Percentiles rank a stretch among this genome's conserved stretches.
Evolutionary conservation across 495 filamentous ascomycete genomes (phyloP).

Genomic region (Penicillium coffeae): DNA sequence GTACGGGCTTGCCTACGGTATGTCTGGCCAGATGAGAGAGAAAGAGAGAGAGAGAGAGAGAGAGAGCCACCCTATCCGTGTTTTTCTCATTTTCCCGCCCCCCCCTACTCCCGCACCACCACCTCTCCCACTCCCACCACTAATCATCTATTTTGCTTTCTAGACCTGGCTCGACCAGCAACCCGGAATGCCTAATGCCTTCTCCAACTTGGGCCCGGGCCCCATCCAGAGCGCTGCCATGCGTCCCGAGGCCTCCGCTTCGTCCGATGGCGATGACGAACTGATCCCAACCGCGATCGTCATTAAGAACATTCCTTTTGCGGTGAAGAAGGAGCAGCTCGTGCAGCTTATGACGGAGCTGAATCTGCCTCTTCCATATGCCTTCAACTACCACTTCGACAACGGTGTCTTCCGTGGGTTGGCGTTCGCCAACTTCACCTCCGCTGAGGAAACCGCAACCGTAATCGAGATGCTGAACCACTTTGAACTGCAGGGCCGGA

Average conservation of each 20-base stretch:
- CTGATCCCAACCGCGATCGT: slow-evolving; percentile 97
- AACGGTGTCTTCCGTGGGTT: slow-evolving; percentile 95
- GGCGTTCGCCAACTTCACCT: slow-evolving; percentile 98
- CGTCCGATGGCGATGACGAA: slow-evolving; percentile 66
- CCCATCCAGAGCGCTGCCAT: slow-evolving; percentile 50
- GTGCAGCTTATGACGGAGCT: slow-evolving; percentile 89
- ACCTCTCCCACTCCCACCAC: neutral
- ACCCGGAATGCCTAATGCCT: slow-evolving; percentile 49
- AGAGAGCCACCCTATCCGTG: no score
- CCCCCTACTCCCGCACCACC: neutral
- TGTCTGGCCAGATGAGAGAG: slow-evolving; percentile 1
- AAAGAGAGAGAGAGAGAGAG: no score
- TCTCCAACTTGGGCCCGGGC: slow-evolving; percentile 50
- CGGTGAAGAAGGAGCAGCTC: slow-evolving; percentile 94
- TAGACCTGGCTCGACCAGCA: slow-evolving; percentile 62
- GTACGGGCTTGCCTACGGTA: slow-evolving; percentile 59
- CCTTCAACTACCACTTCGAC: slow-evolving; percentile 99
- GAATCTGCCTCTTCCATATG: slow-evolving; percentile 87
- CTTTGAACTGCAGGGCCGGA: slow-evolving; percentile 89
- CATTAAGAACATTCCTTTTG: slow-evolving; percentile 99
- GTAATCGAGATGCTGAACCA: slow-evolving; percentile 93
- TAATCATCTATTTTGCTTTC: slow-evolving; percentile 4
- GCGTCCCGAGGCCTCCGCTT: slow-evolving; percentile 47
- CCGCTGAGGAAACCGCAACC: slow-evolving; percentile 81
- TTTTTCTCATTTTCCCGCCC: neutral